These are phyloP conservation scores for Cairneyella variabilis DNA, from an alignment of 495 filamentous ascomycete species.

Conservation along the genomic window DNA sequence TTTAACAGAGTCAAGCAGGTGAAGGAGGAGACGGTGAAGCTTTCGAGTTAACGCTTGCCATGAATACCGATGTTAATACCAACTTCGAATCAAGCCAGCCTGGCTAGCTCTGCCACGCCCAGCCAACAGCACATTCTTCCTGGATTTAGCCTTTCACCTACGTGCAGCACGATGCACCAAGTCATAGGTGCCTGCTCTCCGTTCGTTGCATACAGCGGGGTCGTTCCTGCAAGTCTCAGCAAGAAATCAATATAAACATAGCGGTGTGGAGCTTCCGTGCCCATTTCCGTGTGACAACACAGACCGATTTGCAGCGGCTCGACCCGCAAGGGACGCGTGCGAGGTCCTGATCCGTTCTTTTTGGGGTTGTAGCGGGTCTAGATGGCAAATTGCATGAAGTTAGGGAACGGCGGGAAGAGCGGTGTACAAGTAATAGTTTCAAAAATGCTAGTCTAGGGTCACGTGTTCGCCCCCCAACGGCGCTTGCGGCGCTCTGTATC, in stretches of 20 bases:
- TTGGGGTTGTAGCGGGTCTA: background rate
- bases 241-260: background rate
- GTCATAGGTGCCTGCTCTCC: conserved; percentile 16
- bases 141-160: conserved; percentile 12
- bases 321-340: conserved; percentile 21
- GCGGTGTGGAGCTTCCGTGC: conserved; percentile 21
- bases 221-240: conserved; percentile 16
- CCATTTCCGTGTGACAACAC: conserved; percentile 18
- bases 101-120: background rate
- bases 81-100: too few species aligned
- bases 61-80: too few species aligned
- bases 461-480: background rate
- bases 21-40: too few species aligned
- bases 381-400: background rate
- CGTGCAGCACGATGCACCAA: conserved; percentile 22
- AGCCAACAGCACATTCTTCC: background rate
- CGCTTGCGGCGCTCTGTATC: background rate
- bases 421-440: background rate
- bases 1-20: conserved; percentile 9
- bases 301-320: conserved; percentile 14
- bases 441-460: background rate
- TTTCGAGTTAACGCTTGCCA: too few species aligned
- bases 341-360: background rate
- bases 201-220: conserved; percentile 11
- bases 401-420: background rate